A percentile compares a stretch with the other conserved stretches of the same genome.
phyloP scores from a whole-genome alignment of 768 basidiomycete species.

The Galerina sulciceps region DNA sequence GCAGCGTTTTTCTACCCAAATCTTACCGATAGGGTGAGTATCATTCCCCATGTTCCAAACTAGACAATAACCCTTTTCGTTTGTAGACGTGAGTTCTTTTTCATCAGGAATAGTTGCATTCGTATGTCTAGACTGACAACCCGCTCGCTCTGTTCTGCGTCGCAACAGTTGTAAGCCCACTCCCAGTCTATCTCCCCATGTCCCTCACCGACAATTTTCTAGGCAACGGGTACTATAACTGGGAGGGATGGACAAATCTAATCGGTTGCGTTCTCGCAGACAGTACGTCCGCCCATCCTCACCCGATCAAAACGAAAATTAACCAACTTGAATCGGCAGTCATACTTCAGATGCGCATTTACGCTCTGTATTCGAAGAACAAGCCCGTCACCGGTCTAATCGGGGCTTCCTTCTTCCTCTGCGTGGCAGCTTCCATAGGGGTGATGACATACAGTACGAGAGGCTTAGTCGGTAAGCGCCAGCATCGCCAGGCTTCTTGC shows the following conservation, averaged over 20 bases:
- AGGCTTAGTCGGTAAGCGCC: not conserved
- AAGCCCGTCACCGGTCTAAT: not conserved
- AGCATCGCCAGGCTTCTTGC: no score
- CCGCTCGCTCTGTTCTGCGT: no score
- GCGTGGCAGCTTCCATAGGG: not conserved
- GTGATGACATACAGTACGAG: not conserved
- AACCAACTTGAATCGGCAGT: not conserved
- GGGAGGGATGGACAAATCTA: not conserved
- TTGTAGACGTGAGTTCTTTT: no score
- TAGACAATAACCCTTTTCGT: no score
- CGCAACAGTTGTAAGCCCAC: not conserved
- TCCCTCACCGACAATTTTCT: no score
- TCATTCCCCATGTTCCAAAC: no score
- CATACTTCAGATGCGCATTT: not conserved
- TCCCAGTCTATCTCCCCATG: no score
- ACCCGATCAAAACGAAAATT: no score
- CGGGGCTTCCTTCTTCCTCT: not conserved
- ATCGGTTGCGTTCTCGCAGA: not conserved
- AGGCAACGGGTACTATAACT: not conserved
- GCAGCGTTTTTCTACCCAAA: no score
- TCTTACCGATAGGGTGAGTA: no score
- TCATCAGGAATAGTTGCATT: no score
- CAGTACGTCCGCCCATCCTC: not conserved
- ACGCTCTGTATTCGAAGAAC: not conserved
- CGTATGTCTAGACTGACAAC: no score